phyloP scores from a whole-genome alignment of 495 filamentous ascomycete genomes.

The Aspergillus biplanus region DNA sequence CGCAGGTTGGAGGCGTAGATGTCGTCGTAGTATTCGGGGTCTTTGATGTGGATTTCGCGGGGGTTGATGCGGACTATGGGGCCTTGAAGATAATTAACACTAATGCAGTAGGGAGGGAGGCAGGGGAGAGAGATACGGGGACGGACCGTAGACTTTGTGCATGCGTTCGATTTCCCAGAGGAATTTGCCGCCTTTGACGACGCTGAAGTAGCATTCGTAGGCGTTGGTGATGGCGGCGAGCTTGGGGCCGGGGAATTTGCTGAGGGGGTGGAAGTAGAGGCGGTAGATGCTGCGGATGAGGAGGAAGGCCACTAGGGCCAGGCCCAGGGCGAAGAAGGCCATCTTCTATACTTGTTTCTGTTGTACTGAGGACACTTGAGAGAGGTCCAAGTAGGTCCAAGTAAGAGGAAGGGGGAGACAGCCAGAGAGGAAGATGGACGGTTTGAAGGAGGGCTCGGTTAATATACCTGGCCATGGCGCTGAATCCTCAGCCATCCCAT shows the following conservation, averaged over 20 bases:
- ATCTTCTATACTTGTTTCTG: not conserved
- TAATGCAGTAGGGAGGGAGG: too few species aligned
- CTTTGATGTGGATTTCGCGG: slow-evolving; percentile 50
- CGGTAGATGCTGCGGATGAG: not conserved
- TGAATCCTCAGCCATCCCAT: too few species aligned
- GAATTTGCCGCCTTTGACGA: slow-evolving; percentile 40
- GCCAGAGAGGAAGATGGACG: too few species aligned
- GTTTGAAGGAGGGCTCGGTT: too few species aligned
- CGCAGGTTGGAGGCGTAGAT: slow-evolving; percentile 31
- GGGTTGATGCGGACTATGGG: slow-evolving; percentile 59
- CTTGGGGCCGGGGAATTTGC: slow-evolving; percentile 41
- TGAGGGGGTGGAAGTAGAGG: slow-evolving; percentile 1
- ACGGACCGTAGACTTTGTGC: slow-evolving; percentile 44
- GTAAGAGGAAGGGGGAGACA: too few species aligned
- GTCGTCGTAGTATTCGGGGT: slow-evolving; percentile 37
- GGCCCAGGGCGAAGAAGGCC: not conserved
- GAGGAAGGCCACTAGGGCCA: not conserved
- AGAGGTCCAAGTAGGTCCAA: too few species aligned
- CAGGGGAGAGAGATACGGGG: not conserved
- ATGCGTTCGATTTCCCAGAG: slow-evolving; percentile 45
- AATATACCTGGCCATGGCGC: too few species aligned
- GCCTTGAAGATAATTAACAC: slow-evolving; percentile 39
- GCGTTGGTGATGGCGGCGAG: slow-evolving; percentile 49
- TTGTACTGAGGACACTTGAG: too few species aligned
- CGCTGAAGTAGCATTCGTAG: slow-evolving; percentile 57